phyloP scores from a whole-genome alignment of 345 rosid genomes.

The Melaleuca quinquenervia region DNA sequence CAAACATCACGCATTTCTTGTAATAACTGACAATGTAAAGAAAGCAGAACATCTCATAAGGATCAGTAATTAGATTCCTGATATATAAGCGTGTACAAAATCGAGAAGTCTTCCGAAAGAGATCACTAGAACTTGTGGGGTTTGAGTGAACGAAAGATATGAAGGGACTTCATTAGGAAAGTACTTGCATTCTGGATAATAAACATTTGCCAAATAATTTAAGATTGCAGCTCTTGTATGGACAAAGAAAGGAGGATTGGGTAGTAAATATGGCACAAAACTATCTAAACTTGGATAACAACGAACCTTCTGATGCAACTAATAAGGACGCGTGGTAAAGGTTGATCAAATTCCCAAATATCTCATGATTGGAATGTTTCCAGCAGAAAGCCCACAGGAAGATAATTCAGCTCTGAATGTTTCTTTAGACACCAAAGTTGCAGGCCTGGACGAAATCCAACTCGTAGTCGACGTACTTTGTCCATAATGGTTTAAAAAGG shows the following conservation, averaged over 20 bases:
- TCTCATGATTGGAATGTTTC: background rate
- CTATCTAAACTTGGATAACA: background rate
- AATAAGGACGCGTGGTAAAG: background rate
- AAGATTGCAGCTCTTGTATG: slow-evolving; percentile 3
- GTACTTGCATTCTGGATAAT: background rate
- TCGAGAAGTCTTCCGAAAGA: background rate
- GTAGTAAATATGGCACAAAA: background rate
- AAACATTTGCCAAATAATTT: slow-evolving; percentile 1
- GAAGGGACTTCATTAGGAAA: background rate
- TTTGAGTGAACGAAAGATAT: background rate
- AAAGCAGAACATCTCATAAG: background rate
- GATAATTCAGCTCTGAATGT: background rate
- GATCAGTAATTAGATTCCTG: background rate
- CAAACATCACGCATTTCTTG: background rate
- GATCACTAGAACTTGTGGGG: background rate
- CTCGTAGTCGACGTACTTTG: slow-evolving; percentile 75
- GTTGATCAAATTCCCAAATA: background rate
- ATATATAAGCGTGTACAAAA: background rate
- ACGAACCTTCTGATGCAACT: background rate
- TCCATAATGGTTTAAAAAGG: slow-evolving; percentile 88
- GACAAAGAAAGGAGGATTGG: slow-evolving; percentile 1
- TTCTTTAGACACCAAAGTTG: slow-evolving; percentile 65
- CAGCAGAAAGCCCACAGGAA: background rate
- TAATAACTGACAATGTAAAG: background rate
- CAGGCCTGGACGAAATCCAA: slow-evolving; percentile 86